A percentile compares a stretch with the other conserved stretches of the same genome.
These are phyloP conservation scores for Paracorniculantispora psalliotae DNA, from an alignment of 2,329 filamentous ascomycete genomes.

Conservation along the genomic window DNA sequence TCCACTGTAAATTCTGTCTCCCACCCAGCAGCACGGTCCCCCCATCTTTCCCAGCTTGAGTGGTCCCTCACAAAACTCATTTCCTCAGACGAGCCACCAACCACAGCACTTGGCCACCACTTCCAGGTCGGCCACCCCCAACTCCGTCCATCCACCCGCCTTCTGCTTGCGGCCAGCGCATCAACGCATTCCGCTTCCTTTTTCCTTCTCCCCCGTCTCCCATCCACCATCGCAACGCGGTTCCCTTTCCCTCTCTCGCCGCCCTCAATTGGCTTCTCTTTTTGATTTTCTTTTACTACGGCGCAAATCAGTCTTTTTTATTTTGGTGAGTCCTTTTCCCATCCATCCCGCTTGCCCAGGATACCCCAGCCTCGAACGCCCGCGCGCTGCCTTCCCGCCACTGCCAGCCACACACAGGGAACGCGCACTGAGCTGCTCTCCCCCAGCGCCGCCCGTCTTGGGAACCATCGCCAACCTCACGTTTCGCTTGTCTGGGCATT, in stretches of 20 bases:
- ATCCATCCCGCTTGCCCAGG: not conserved
- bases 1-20: not conserved
- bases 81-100: conserved; percentile 9
- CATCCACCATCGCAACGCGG: conserved; percentile 21
- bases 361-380: not conserved
- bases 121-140: too few relatives aligned
- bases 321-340: conserved; percentile 4
- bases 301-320: not conserved
- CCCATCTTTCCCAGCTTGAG: conserved; percentile 12
- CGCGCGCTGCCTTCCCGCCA: not conserved
- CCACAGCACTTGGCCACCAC: not conserved
- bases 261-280: conserved; percentile 21
- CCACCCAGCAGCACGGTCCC: conserved; percentile 1
- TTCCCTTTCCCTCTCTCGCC: conserved; percentile 15
- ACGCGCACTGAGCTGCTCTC: not conserved
- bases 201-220: conserved; percentile 16
- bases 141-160: not conserved
- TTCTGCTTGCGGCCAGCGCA: conserved; percentile 16
- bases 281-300: conserved; percentile 6
- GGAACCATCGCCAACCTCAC: not conserved
- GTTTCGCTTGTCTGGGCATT: not conserved
- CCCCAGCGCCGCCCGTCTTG: not conserved
- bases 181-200: conserved; percentile 15
- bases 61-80: conserved; percentile 14
- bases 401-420: conserved; percentile 7